These are phyloP conservation scores for Tricholoma hemisulphureum DNA, from an alignment of 768 basidiomycete species.

Conservation along the genomic window DNA sequence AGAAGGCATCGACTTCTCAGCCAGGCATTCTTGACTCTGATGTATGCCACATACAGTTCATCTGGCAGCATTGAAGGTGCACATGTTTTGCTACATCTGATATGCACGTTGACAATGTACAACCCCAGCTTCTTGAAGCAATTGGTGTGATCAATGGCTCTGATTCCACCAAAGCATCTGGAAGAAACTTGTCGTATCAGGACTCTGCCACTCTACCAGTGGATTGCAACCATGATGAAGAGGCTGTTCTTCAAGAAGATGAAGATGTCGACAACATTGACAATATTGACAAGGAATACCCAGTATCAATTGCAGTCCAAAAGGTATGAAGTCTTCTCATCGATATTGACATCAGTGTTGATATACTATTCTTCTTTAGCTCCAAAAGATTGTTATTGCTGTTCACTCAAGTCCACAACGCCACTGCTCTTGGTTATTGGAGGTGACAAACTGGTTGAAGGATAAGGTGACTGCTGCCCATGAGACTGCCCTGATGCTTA, in stretches of 20 bases:
- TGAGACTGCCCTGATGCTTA: conserved; percentile 22
- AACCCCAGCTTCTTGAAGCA: conserved; percentile 28
- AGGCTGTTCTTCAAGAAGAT: conserved; percentile 11
- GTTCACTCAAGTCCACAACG: conserved; percentile 25
- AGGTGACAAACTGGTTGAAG: conserved; percentile 8
- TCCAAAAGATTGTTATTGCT: conserved; percentile 23
- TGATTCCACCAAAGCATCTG: conserved; percentile 21
- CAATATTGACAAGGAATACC: background rate
- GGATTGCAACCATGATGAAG: conserved; percentile 2
- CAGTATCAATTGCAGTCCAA: conserved; percentile 9
- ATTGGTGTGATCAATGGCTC: conserved; percentile 24
- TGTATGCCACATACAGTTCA: conserved; percentile 42
- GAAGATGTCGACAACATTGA: conserved; percentile 5
- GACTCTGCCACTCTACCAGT: conserved; percentile 5
- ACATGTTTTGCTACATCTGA: conserved; percentile 5
- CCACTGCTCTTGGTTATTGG: conserved; percentile 13
- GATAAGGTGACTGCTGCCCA: background rate
- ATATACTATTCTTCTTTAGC: conserved; percentile 13
- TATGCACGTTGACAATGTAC: conserved; percentile 4
- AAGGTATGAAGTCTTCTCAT: conserved; percentile 10
- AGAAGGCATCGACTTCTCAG: conserved; percentile 23
- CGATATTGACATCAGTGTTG: too few species aligned
- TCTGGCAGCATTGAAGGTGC: conserved; percentile 30
- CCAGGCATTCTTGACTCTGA: conserved; percentile 22
- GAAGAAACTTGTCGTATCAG: background rate